Evolutionary conservation across 1,284 basidiomycete genomes (phyloP).

Genomic region (Inonotus hispidus): DNA sequence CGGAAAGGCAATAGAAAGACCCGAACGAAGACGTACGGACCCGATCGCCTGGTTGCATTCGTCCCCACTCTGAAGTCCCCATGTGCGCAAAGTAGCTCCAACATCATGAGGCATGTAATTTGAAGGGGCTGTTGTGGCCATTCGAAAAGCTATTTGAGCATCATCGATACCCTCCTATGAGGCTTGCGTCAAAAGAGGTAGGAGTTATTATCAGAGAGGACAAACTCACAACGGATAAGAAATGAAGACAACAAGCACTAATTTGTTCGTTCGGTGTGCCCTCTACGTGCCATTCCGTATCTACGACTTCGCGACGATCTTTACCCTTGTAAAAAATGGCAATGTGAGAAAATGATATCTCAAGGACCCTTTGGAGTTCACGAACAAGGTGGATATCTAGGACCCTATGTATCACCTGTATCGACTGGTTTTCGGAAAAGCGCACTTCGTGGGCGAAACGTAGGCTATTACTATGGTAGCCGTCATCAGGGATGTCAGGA

Average conservation of each 20-base stretch:
- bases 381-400: slow-evolving; percentile 40
- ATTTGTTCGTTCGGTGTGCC: slow-evolving; percentile 53
- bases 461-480: slow-evolving; percentile 40
- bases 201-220: neutral
- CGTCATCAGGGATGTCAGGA: slow-evolving; percentile 39
- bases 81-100: slow-evolving; percentile 41
- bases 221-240: slow-evolving; percentile 32
- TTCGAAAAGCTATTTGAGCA: slow-evolving; percentile 38
- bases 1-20: slow-evolving; percentile 42
- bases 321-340: slow-evolving; percentile 30
- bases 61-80: slow-evolving; percentile 42
- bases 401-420: slow-evolving; percentile 44
- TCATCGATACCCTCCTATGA: slow-evolving; percentile 33
- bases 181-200: neutral
- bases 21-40: slow-evolving; percentile 30
- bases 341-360: neutral
- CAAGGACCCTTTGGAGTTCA: neutral
- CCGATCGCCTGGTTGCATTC: slow-evolving; percentile 44
- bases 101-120: slow-evolving; percentile 37
- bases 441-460: slow-evolving; percentile 31
- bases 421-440: slow-evolving; percentile 30
- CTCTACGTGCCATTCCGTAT: slow-evolving; percentile 48
- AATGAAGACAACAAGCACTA: slow-evolving; percentile 43
- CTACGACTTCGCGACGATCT: slow-evolving; percentile 33
- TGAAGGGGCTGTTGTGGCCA: slow-evolving; percentile 42